These are phyloP conservation scores for Begonia masoniana DNA, from an alignment of 306 rosid species.

Conservation along the genomic window DNA sequence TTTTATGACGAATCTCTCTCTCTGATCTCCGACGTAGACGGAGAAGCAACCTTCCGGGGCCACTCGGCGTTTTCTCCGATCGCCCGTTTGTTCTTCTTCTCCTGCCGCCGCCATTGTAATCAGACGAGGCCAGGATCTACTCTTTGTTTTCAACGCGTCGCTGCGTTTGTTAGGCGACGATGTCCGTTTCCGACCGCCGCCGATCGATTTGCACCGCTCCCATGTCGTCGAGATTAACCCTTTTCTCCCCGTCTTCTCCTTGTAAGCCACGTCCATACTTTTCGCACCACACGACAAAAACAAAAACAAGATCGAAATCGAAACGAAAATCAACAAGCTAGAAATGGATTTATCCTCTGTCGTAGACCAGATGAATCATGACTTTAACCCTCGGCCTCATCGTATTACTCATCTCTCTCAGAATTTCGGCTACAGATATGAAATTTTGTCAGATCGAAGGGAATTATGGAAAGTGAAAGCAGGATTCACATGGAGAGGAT, in stretches of 20 bases:
- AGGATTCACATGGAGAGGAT: neutral
- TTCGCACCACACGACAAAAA: no score
- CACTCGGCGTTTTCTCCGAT: conserved; percentile 5
- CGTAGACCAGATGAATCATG: conserved; percentile 51
- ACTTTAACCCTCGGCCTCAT: conserved; percentile 57
- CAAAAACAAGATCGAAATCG: no score
- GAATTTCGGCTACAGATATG: neutral
- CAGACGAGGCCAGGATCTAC: conserved; percentile 38
- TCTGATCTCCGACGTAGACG: conserved; percentile 67
- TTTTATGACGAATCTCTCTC: conserved; percentile 51
- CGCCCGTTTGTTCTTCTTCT: conserved; percentile 8
- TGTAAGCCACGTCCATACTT: neutral
- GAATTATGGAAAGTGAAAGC: neutral
- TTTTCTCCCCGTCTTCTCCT: conserved; percentile 20
- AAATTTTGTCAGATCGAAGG: neutral
- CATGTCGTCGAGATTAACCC: conserved; percentile 58
- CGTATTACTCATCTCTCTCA: conserved; percentile 42
- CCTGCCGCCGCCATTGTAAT: neutral
- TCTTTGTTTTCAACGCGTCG: conserved; percentile 16
- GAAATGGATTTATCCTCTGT: conserved; percentile 37
- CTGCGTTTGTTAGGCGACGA: neutral
- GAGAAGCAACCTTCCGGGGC: conserved; percentile 68
- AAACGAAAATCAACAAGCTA: no score
- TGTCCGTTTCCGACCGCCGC: conserved; percentile 19
- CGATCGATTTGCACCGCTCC: conserved; percentile 78